These are phyloP conservation scores for Crithidia expoeki DNA, from an alignment of 208 protist genomes.

Conservation along the genomic window DNA sequence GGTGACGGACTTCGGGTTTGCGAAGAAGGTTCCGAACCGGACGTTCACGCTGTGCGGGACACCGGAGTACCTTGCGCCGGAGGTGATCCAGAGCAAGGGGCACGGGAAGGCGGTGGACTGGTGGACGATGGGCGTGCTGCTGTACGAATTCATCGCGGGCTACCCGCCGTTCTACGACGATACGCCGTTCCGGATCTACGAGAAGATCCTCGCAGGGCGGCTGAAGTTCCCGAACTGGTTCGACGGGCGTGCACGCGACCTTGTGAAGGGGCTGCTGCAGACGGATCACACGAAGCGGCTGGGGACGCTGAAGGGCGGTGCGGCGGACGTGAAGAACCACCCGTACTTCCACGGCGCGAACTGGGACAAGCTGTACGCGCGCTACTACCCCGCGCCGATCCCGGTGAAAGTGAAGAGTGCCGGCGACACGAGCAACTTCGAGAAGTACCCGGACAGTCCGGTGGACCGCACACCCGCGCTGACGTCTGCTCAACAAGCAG, in stretches of 20 bases:
- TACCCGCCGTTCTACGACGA: constrained; percentile 94
- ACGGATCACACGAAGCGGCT: constrained; percentile 88
- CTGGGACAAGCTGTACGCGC: constrained; percentile 88
- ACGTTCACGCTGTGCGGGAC: constrained; percentile 92
- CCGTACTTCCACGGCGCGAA: constrained; percentile 94
- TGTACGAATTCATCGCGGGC: constrained; percentile 96
- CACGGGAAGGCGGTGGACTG: constrained; percentile 97
- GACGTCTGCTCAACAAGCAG: constrained; percentile 79
- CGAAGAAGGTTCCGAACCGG: constrained; percentile 80
- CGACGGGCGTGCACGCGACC: constrained; percentile 74
- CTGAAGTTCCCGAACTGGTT: constrained; percentile 90
- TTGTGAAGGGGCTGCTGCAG: constrained; percentile 87
- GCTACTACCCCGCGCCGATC: constrained; percentile 84
- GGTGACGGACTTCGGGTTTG: constrained; percentile 90
- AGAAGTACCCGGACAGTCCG: constrained; percentile 83
- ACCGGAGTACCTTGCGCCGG: constrained; percentile 90
- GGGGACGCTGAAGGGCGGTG: constrained; percentile 89
- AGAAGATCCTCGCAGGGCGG: constrained; percentile 85
- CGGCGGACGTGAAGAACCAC: constrained; percentile 95
- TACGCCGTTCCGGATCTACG: constrained; percentile 88
- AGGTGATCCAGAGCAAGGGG: constrained; percentile 92
- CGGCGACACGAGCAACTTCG: constrained; percentile 92
- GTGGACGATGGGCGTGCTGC: constrained; percentile 96
- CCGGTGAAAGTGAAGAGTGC: constrained; percentile 74
- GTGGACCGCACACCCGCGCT: constrained; percentile 63